Evolutionary conservation across 805 yeast genomes (phyloP).

Genomic region (Candida dendrica): DNA sequence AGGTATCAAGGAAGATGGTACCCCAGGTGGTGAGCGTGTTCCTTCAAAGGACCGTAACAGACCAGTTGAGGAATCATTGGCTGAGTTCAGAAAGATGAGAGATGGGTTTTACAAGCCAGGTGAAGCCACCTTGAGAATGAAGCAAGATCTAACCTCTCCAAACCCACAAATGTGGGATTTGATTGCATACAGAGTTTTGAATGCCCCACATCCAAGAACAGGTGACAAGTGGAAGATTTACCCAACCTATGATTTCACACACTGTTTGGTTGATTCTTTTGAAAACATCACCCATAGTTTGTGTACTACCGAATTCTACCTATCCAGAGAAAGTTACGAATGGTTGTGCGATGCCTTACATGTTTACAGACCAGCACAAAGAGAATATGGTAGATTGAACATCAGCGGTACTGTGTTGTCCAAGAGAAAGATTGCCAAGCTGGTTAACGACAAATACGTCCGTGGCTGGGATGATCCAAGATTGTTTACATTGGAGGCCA

Average conservation of each 20-base stretch:
- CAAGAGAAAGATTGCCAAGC: constrained; percentile 90
- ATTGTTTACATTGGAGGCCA: constrained; percentile 86
- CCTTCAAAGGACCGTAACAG: constrained; percentile 74
- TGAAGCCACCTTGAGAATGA: constrained; percentile 93
- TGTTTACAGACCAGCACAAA: constrained; percentile 96
- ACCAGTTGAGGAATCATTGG: constrained; percentile 65
- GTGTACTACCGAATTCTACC: constrained; percentile 91
- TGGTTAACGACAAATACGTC: constrained; percentile 74
- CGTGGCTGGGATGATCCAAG: constrained; percentile 99
- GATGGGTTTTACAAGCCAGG: constrained; percentile 86
- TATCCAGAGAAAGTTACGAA: constrained; percentile 92
- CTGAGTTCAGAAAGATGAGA: constrained; percentile 83
- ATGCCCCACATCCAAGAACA: constrained; percentile 92
- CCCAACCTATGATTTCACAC: constrained; percentile 98
- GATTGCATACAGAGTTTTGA: constrained; percentile 90
- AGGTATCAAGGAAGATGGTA: constrained; percentile 87
- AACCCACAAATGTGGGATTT: constrained; percentile 99
- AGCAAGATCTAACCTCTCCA: constrained; percentile 83
- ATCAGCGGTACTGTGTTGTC: constrained; percentile 91
- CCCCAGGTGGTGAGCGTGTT: constrained; percentile 86
- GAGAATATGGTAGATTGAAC: constrained; percentile 96
- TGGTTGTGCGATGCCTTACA: constrained; percentile 96
- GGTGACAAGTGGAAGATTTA: constrained; percentile 97
- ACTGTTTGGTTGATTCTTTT: constrained; percentile 95
- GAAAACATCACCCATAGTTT: constrained; percentile 94